Conservation (phyloP, 2,329 filamentous ascomycete genomes). For the Fusarium camptoceras region DNA sequence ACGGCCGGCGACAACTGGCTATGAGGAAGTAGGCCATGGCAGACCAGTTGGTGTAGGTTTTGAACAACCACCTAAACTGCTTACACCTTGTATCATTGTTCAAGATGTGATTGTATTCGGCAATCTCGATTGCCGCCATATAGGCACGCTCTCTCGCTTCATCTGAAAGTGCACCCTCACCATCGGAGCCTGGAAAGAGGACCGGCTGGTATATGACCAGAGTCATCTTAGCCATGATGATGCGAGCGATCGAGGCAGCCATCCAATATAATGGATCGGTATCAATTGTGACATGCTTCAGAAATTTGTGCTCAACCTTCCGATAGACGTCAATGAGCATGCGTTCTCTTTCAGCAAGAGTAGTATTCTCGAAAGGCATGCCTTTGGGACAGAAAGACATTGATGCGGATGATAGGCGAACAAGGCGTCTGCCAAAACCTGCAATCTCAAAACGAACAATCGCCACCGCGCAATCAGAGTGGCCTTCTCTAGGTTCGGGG, state of each 20-base stretch:
- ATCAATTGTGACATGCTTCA: conserved; percentile 62
- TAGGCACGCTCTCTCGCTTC: conserved; percentile 77
- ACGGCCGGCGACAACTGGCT: conserved; percentile 60
- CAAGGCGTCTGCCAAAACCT: conserved; percentile 52
- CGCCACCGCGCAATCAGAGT: conserved; percentile 63
- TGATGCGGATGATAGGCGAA: conserved; percentile 51
- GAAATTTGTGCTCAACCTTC: conserved; percentile 66
- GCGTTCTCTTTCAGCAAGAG: conserved; percentile 53
- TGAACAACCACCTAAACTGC: conserved; percentile 63
- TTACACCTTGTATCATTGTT: conserved; percentile 66
- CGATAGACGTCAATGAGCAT: conserved; percentile 65
- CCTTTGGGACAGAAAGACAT: conserved; percentile 48
- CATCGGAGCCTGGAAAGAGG: conserved; percentile 69
- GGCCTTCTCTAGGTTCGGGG: conserved; percentile 61
- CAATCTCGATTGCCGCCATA: conserved; percentile 77
- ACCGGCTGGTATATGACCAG: conserved; percentile 81
- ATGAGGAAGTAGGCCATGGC: conserved; percentile 62
- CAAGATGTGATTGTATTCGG: conserved; percentile 75
- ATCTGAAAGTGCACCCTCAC: conserved; percentile 66
- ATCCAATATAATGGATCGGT: conserved; percentile 73
- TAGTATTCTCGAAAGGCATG: conserved; percentile 40
- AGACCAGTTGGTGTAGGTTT: conserved; percentile 65
- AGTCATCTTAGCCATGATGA: conserved; percentile 83
- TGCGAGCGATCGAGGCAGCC: conserved; percentile 72
- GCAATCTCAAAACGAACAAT: conserved; percentile 66